phyloP scores from a whole-genome alignment of 2,329 filamentous ascomycete species.

The Cladosporium austrohemisphaericum region DNA sequence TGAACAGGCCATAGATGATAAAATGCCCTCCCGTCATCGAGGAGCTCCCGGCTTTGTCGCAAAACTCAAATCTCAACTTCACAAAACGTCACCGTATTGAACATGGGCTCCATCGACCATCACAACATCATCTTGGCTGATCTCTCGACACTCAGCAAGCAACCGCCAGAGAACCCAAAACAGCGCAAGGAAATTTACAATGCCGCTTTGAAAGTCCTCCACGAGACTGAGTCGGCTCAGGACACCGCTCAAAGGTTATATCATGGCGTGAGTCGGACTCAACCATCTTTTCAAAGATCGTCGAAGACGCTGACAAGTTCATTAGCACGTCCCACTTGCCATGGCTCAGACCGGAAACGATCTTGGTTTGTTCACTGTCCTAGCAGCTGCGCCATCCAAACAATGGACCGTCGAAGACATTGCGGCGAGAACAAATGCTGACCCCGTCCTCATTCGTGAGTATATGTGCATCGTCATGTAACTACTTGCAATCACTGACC shows the following conservation, averaged over 20 bases:
- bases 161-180: background rate
- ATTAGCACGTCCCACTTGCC: slow-evolving; percentile 14
- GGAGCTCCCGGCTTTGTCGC: background rate
- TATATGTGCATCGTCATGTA: background rate
- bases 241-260: slow-evolving; percentile 17
- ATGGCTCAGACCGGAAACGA: slow-evolving; percentile 16
- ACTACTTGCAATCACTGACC: background rate
- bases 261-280: slow-evolving; percentile 14
- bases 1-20: background rate
- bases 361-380: slow-evolving; percentile 12
- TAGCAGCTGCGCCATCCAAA: slow-evolving; percentile 1
- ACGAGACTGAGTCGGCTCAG: slow-evolving; percentile 13
- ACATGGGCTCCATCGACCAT: background rate
- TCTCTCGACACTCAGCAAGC: background rate
- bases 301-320: background rate
- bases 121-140: background rate
- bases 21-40: background rate
- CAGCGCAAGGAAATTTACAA: slow-evolving; percentile 12
- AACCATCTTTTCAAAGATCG: no score
- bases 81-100: background rate
- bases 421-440: background rate
- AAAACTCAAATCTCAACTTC: background rate
- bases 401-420: slow-evolving; percentile 2
- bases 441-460: background rate
- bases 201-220: slow-evolving; percentile 14